Evolutionary conservation across 2,329 filamentous ascomycete species (phyloP), one percentile per base, ranked within the genome.

Genomic region (Trichoderma polysporum): DNA sequence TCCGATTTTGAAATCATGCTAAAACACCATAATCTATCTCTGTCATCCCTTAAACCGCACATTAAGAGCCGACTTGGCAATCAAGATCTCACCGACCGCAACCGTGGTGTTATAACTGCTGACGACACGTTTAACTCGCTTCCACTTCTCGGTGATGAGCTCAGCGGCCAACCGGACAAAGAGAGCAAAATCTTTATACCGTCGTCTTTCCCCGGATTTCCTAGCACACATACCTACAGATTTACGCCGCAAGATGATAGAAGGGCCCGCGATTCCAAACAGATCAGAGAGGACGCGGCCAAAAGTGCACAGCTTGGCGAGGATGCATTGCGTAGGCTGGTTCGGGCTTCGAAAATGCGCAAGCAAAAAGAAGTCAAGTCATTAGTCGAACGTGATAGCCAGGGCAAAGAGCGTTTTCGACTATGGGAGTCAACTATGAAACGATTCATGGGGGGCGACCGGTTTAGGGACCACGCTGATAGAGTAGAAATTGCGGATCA

Each of bases 351-450:
- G 65, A 90, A 90, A 75, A 84, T 87, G 71, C 85, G 87, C 58
- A 87, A 86, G 70, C 86, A 89, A 71, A 89, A 89, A 74, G 87
- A 89, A 72, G 83, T 88, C 50, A 87, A 85, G 71, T 80, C 83
- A 2, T 76, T 84, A 2, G 86, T 88, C 2, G 81, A 85, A 70
- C 81, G 82, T 63, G 83, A 87, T 70, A 74, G 78, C 2, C 77
- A 82, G 22, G 85, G 83, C 52, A 85, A 84, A 71, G 80, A 85
- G 68, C 81, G 87, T 17, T 86, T 89, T 71, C 78, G 84, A 7
- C 76, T 88, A 4, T 90, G 88, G 87, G 87, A 90, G 75, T 75
- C 79, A 13, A 83, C 86, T 1, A 89, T 90, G 86, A 82, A 82
- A 59, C 82, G 84, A 47, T 80, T 89, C 52, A 81, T 88, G 67